Evolutionary conservation across 495 filamentous ascomycete genomes (phyloP).

Genomic region (Xylaria sp.): DNA sequence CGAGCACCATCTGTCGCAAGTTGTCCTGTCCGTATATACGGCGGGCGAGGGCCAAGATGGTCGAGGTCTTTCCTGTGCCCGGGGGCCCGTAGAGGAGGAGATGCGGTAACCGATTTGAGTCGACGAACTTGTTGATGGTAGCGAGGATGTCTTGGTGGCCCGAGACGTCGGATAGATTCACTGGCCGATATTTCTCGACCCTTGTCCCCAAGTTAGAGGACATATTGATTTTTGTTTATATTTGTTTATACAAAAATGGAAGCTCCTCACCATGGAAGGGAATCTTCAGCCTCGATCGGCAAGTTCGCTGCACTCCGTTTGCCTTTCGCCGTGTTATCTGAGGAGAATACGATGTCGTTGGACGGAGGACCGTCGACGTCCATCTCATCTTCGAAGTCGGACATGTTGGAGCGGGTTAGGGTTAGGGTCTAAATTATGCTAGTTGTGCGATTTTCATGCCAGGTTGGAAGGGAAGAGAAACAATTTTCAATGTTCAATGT

Average conservation of each 20-base stretch:
- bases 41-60: conserved; percentile 86
- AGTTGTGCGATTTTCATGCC: background rate
- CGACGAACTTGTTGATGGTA: conserved; percentile 96
- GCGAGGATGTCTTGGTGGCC: conserved; percentile 98
- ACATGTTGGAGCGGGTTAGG: conserved; percentile 62
- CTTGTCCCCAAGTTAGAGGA: conserved; percentile 54
- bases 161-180: conserved; percentile 87
- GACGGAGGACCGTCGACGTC: conserved; percentile 75
- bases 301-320: conserved; percentile 93
- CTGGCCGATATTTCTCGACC: conserved; percentile 98
- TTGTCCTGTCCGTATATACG: conserved; percentile 92
- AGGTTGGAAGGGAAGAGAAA: background rate
- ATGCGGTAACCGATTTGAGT: conserved; percentile 90
- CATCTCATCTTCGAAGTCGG: conserved; percentile 91
- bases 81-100: conserved; percentile 97
- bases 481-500: too few relatives aligned
- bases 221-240: too few relatives aligned
- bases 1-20: conserved; percentile 97
- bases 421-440: too few relatives aligned
- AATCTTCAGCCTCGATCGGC: conserved; percentile 92
- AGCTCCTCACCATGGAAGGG: conserved; percentile 78
- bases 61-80: conserved; percentile 97
- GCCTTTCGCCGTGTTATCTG: conserved; percentile 75
- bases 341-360: conserved; percentile 65
- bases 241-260: background rate